These are phyloP conservation scores for Nannochloropsis oceanica DNA, from an alignment of 108 stramenopile genomes.

Conservation along the genomic window DNA sequence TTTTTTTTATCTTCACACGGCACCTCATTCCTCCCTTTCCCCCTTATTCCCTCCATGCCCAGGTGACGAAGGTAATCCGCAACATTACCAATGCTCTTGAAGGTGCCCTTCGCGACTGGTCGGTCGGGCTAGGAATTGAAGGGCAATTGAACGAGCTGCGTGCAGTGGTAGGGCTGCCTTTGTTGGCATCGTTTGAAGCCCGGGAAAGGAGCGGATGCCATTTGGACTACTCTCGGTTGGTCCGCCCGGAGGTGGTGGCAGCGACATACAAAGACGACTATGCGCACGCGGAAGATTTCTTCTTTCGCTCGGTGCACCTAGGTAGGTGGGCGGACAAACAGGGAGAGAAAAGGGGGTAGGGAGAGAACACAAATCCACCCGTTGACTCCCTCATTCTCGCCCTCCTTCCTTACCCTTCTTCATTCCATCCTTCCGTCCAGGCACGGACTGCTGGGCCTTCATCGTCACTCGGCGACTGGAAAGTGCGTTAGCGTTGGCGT, in stretches of 20 bases:
- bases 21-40: background rate
- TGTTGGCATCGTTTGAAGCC: background rate
- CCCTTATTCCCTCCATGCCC: background rate
- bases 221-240: constrained; percentile 9
- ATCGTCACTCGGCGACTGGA: constrained; percentile 1
- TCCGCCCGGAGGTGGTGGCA: constrained; percentile 3
- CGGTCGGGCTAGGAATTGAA: constrained; percentile 29
- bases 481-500: background rate
- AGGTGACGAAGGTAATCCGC: constrained; percentile 12
- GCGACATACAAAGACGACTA: constrained; percentile 11
- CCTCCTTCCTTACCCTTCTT: background rate
- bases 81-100: constrained; percentile 27
- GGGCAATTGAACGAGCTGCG: constrained; percentile 19
- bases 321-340: background rate
- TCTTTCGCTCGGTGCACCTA: constrained; percentile 25
- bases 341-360: background rate
- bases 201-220: constrained; percentile 3
- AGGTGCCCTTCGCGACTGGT: constrained; percentile 17
- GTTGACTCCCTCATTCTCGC: background rate
- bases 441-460: constrained; percentile 34
- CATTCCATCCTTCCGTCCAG: background rate
- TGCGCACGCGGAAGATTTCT: constrained; percentile 26
- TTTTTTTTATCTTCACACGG: background rate
- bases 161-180: constrained; percentile 9
- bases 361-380: background rate